phyloP scores from a whole-genome alignment of 768 basidiomycete genomes.

The Xerocomellus dryophilus region DNA sequence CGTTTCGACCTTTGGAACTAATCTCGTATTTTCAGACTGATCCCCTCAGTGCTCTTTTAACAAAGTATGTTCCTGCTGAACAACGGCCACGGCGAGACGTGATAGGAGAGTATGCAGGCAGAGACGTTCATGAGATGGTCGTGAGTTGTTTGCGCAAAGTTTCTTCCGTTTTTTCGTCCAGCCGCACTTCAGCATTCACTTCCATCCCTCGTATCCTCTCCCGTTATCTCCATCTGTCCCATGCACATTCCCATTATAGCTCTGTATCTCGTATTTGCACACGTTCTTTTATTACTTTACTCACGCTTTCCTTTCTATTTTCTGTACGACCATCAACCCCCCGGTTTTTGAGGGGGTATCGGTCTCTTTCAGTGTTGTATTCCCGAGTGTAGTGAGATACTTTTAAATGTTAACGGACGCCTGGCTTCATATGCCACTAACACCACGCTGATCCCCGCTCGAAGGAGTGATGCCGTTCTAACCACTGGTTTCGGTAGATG shows the following conservation, averaged over 20 bases:
- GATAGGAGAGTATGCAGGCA: conserved; percentile 68
- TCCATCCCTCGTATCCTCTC: conserved; percentile 10
- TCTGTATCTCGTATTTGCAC: conserved; percentile 22
- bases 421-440: not conserved
- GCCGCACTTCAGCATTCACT: conserved; percentile 1
- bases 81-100: conserved; percentile 70
- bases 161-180: conserved; percentile 8
- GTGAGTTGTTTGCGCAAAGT: conserved; percentile 46
- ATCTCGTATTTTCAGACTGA: conserved; percentile 57
- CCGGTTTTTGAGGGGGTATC: conserved; percentile 6
- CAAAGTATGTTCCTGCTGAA: conserved; percentile 82
- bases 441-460: not conserved
- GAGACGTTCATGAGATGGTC: conserved; percentile 75
- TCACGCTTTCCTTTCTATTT: conserved; percentile 16
- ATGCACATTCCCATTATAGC: conserved; percentile 16
- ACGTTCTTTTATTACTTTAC: conserved; percentile 18
- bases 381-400: conserved; percentile 19
- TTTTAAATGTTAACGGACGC: conserved; percentile 12
- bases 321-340: conserved; percentile 24
- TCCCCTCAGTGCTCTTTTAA: conserved; percentile 74
- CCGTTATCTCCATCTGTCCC: conserved; percentile 3
- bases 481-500: conserved; percentile 49
- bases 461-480: conserved; percentile 10
- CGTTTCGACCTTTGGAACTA: not conserved
- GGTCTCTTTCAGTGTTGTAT: conserved; percentile 23